Evolutionary conservation across 345 rosid genomes (phyloP).

Genomic region (Trapa incisa): DNA sequence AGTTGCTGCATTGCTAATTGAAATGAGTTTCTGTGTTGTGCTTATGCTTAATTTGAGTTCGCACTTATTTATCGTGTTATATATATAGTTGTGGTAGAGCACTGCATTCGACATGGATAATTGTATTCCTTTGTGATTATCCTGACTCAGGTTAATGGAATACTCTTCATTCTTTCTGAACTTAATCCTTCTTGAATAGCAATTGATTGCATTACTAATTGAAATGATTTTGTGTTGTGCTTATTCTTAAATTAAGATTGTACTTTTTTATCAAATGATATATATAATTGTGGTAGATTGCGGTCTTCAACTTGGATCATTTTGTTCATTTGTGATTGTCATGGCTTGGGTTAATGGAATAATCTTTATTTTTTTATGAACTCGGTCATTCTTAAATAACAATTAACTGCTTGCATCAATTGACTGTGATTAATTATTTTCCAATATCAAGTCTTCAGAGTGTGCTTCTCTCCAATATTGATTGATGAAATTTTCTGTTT

Average conservation of each 20-base stretch:
- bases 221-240: neutral
- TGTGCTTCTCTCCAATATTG: neutral
- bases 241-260: neutral
- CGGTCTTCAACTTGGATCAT: neutral
- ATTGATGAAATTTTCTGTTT: slow-evolving; percentile 8
- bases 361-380: neutral
- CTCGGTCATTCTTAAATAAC: neutral
- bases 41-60: neutral
- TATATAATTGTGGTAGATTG: neutral
- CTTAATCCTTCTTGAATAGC: neutral
- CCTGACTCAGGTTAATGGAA: neutral
- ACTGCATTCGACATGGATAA: neutral
- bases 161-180: neutral
- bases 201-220: neutral
- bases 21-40: neutral
- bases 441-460: neutral
- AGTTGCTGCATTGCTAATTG: neutral
- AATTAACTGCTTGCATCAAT: neutral
- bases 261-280: neutral
- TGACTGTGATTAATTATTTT: neutral
- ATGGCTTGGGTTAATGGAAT: neutral
- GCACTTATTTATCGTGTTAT: neutral
- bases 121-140: neutral
- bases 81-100: neutral
- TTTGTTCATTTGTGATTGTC: neutral